Base-by-base conservation (phyloP, 108 stramenopile genomes). In the Nitzschia sp. region DNA sequence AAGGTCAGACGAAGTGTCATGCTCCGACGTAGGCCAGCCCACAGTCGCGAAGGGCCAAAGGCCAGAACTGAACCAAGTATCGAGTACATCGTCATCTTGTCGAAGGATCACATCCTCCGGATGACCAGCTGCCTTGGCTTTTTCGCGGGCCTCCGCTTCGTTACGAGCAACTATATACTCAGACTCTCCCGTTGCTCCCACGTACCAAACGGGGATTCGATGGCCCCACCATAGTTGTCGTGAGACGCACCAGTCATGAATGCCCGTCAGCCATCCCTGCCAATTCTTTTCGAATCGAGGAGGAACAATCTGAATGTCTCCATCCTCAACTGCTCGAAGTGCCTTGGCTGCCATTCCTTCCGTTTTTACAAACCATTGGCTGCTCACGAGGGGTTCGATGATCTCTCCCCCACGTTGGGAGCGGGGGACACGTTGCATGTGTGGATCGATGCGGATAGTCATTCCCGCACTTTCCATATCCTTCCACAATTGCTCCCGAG, bases 161-260 rank as follows among this genome's bases (percentile, higher is more conserved):
- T 85, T 89, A 9, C 89, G 78, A 38, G 97, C 97, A 9, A 95
- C 94, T 50, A 96, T 81, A 67, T 82, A 98, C 42, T 87, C 83
- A 21, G 77, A 60, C 52, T 92, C 87, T 7, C 76, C 86, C 20
- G 75, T 71, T 25, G 85, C 90, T 17, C 79, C 89, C 53, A 95
- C 70, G 65, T 94, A 94, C 86, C 89, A 97, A 8, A 96, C 97
- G 9, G 97, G 97, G 63, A 98, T 98, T 40, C 96, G 60, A 65
- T 98, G 97, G 6, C 97, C 97, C 97, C 97, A 98, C 96, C 96
- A 96, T 10, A 98, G 74, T 70, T 98, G 97, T 44, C 97, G 81
- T 8, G 93, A 94, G 46, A 98, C 84, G 69, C 97, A 97, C 97
- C 97, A 98, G 69, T 98, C 97, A 57, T 88, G 94, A 74, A 93